Evolutionary conservation across 2,329 filamentous ascomycete species (phyloP).

Genomic region (Lachnellula willkommii): DNA sequence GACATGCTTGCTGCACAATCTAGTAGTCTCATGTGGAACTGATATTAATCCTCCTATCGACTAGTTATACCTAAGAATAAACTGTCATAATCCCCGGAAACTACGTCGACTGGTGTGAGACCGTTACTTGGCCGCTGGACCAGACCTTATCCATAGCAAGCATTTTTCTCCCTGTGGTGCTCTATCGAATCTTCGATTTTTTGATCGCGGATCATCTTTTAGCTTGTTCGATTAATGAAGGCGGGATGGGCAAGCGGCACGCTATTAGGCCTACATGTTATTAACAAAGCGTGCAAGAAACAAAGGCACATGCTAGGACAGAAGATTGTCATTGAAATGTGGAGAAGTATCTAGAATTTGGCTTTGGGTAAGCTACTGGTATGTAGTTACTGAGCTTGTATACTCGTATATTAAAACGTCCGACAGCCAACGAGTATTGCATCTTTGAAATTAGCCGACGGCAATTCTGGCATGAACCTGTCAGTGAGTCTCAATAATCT

Average conservation of each 20-base stretch:
- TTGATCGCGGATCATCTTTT: neutral
- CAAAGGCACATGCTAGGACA: neutral
- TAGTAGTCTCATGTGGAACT: neutral
- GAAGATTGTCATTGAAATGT: neutral
- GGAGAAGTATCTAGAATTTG: no score
- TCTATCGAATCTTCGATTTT: neutral
- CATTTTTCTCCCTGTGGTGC: neutral
- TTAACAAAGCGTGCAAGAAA: no score
- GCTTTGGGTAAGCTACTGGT: no score
- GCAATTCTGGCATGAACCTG: no score
- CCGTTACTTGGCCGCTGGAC: neutral
- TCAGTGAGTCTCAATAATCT: no score
- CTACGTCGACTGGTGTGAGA: no score
- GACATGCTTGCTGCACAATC: neutral
- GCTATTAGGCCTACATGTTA: no score
- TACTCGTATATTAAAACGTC: no score
- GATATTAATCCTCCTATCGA: neutral
- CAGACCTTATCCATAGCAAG: neutral
- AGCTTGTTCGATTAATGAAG: neutral
- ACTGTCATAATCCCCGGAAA: no score
- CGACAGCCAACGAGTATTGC: no score
- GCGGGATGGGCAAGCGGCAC: neutral
- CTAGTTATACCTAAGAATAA: neutral
- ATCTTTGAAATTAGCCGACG: no score
- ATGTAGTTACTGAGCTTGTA: no score